Evolutionary conservation across 257 asterid genomes (phyloP), one percentile per base, ranked within the genome.

Genomic region (Solanum piurae): DNA sequence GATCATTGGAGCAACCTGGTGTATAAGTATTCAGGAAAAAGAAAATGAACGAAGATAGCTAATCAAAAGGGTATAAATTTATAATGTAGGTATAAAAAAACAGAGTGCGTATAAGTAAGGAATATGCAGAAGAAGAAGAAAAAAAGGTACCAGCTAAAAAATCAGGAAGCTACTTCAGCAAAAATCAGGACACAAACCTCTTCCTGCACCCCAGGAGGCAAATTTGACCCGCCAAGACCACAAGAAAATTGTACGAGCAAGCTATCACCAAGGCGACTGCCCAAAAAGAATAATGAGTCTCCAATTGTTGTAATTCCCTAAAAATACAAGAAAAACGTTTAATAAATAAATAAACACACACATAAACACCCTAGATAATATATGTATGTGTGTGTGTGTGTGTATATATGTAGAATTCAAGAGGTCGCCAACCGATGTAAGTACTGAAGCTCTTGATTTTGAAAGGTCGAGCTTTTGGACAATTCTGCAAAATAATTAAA

Each of bases 251-350:
- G 99, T 89, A 97, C 99, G 31, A 97, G 99, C 89, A 97, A 90
- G 90, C 99, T 95, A 91, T 97, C 99, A 84, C 99, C 99, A 91
- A 97, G 89, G 74, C 98, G 98, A 93, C 99, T 97, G 86, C 96
- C 99, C 92, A 97, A 91, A 92, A 97, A 95, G 91, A 97, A 92
- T 86, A 97, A 93, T 29, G 98, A 95, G 90, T 93, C 94, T 89
- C 99, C 99, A 62, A 97, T 88, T 72, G 99, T 95, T 64, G 98
- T 93, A 84, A 95, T 92, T 90, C 93, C 98, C 99, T 96, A 84
- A 12, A 77, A 87, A 79, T 86, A 86, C 55, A 74, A 9, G 79
- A 69, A 36, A 44, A 72, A 31, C 37, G 12, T 58, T 52, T 80
- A 75, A 37, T 80, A 75, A 37, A 38, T 38, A 37, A 37, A 37